Conservation (phyloP, 192 early-diverging fungal genomes). For the Backusella westeae region DNA sequence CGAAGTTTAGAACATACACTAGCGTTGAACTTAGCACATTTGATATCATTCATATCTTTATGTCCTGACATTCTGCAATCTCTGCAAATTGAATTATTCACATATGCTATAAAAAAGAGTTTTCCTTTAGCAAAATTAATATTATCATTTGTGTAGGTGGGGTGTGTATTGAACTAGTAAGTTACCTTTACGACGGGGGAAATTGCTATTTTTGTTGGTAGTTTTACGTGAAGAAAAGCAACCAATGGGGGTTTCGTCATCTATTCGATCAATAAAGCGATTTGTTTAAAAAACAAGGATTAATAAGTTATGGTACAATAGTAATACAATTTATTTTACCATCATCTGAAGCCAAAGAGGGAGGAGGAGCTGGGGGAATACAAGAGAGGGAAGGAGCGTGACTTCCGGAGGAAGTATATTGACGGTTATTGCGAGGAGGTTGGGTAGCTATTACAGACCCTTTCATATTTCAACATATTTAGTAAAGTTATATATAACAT, state of each 20-base stretch:
- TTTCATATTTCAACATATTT: not conserved
- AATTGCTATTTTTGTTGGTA: not conserved
- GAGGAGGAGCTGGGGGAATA: not conserved
- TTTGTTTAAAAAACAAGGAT: not conserved
- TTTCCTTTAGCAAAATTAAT: not conserved
- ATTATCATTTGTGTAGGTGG: no score
- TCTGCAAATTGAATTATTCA: not conserved
- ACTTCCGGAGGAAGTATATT: not conserved
- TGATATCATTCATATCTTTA: not conserved
- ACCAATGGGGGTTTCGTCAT: not conserved
- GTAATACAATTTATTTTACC: not conserved
- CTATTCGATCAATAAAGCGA: not conserved
- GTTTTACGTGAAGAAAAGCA: not conserved
- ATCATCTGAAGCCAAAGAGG: not conserved
- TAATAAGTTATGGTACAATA: not conserved
- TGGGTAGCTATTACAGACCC: not conserved
- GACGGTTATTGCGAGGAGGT: not conserved
- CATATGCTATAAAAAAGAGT: not conserved
- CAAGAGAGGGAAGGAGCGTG: not conserved
- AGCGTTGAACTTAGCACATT: not conserved
- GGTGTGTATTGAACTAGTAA: no score
- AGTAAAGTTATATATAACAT: not conserved
- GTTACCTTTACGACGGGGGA: no score
- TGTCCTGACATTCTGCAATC: not conserved
- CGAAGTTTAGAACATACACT: not conserved